Percentiles rank a stretch among this genome's conserved stretches.
Evolutionary conservation across 306 rosid genomes (phyloP).

Genomic region (Cucurbita maxima): DNA sequence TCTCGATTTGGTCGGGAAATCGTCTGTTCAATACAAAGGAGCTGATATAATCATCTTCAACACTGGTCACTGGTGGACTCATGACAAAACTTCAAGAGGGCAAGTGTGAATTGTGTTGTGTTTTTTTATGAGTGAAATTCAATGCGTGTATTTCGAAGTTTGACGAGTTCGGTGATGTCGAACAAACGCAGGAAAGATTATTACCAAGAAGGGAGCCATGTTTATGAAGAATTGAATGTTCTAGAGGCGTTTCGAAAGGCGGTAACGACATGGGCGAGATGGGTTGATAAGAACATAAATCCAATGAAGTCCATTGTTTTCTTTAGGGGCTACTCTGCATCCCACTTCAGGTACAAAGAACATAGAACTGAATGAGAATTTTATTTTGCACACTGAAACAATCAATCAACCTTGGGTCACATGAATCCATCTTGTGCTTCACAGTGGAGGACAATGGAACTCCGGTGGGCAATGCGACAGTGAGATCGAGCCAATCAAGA

Average conservation of each 20-base stretch:
- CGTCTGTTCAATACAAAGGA: constrained; percentile 48
- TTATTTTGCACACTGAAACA: background rate
- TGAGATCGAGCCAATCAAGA: constrained; percentile 57
- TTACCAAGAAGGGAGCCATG: constrained; percentile 96
- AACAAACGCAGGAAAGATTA: constrained; percentile 59
- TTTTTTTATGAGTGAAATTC: background rate
- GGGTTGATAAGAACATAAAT: constrained; percentile 70
- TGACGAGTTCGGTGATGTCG: background rate
- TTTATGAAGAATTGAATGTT: constrained; percentile 61
- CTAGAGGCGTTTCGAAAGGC: constrained; percentile 91
- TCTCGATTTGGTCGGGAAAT: constrained; percentile 66
- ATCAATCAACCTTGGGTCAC: background rate
- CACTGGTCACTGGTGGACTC: constrained; percentile 99
- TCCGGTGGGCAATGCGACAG: constrained; percentile 79
- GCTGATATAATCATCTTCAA: constrained; percentile 80
- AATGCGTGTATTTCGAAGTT: background rate
- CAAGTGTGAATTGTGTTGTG: background rate
- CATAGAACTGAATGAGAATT: background rate
- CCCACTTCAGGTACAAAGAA: constrained; percentile 70
- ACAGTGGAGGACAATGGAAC: constrained; percentile 99
- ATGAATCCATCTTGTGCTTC: background rate
- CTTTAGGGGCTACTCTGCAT: constrained; percentile 86
- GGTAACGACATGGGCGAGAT: constrained; percentile 81
- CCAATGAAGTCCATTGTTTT: constrained; percentile 53
- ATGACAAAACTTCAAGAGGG: constrained; percentile 89